Percentiles rank a stretch among this genome's conserved stretches.
Evolutionary conservation across 2,329 filamentous ascomycete genomes (phyloP).

Genomic region (Chaetomium olivaceum): DNA sequence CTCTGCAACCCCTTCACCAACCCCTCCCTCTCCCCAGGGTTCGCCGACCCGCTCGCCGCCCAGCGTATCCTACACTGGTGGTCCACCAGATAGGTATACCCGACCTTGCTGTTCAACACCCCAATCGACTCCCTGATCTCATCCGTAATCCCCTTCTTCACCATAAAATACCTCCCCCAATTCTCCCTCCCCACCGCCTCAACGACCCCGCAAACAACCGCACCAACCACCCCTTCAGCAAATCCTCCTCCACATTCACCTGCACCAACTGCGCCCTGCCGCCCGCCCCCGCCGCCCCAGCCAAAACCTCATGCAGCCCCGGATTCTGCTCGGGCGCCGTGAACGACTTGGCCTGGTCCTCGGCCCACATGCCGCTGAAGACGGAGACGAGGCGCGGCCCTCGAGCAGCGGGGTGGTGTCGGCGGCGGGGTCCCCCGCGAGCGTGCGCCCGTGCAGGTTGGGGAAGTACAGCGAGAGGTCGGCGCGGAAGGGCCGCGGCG

Average conservation of each 20-base stretch:
- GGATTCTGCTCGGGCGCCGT: constrained; percentile 66
- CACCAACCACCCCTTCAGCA: constrained; percentile 62
- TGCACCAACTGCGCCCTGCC: constrained; percentile 73
- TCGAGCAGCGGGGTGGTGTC: constrained; percentile 76
- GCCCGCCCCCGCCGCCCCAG: constrained; percentile 45
- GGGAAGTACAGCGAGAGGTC: constrained; percentile 90
- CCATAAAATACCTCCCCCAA: constrained; percentile 63
- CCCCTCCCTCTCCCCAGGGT: constrained; percentile 65
- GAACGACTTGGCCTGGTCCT: constrained; percentile 76
- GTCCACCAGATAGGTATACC: constrained; percentile 91
- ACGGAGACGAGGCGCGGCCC: constrained; percentile 75
- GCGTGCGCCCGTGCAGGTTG: constrained; percentile 80
- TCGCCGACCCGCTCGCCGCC: constrained; percentile 77
- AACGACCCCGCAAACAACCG: constrained; percentile 57
- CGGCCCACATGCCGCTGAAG: constrained; percentile 83
- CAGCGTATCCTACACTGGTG: constrained; percentile 85
- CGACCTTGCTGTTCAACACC: constrained; percentile 85
- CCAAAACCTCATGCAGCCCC: constrained; percentile 63
- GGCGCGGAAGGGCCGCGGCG: constrained; percentile 77
- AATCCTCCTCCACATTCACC: constrained; percentile 85
- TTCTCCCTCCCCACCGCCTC: constrained; percentile 53
- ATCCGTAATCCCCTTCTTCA: constrained; percentile 59
- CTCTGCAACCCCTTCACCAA: constrained; percentile 65
- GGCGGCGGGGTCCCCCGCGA: constrained; percentile 50
- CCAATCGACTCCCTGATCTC: constrained; percentile 65